A percentile compares a stretch with the other conserved stretches of the same genome.
These are phyloP conservation scores for Nicotiana paniculata DNA, from an alignment of 257 asterid species.

Conservation along the genomic window DNA sequence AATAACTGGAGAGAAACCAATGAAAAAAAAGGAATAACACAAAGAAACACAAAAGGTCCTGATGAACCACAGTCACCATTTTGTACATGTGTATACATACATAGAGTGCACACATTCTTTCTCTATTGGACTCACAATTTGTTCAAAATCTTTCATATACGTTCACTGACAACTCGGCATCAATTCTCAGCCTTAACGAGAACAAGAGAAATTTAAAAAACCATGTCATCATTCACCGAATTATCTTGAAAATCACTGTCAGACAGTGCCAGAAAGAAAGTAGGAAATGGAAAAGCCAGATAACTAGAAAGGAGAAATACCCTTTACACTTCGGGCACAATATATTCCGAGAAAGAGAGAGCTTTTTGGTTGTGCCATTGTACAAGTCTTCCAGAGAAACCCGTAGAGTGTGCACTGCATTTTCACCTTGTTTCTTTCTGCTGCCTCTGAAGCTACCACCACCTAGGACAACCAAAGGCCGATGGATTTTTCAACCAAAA, in stretches of 20 bases:
- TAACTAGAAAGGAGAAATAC: slow-evolving; percentile 18
- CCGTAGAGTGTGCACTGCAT: slow-evolving; percentile 33
- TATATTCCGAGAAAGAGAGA: slow-evolving; percentile 36
- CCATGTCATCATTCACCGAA: neutral
- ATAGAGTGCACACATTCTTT: neutral
- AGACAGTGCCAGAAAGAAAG: too few relatives aligned
- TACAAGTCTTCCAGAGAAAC: slow-evolving; percentile 50
- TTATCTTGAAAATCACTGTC: neutral
- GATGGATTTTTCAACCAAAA: neutral
- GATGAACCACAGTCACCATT: neutral
- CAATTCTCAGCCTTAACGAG: neutral
- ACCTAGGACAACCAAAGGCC: slow-evolving; percentile 9
- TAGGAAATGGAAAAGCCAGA: neutral
- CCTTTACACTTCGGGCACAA: slow-evolving; percentile 54
- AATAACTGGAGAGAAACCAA: neutral
- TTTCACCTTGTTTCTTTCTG: slow-evolving; percentile 36
- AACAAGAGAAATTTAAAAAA: neutral
- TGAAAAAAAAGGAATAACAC: neutral
- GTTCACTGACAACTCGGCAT: neutral
- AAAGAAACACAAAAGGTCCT: neutral
- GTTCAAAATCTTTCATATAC: neutral
- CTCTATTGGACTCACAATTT: neutral
- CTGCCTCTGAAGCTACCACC: slow-evolving; percentile 23
- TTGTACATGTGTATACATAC: neutral
- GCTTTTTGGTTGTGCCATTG: slow-evolving; percentile 40